Conservation (phyloP, 2,329 filamentous ascomycete species). For the Diaporthe humulicola region DNA sequence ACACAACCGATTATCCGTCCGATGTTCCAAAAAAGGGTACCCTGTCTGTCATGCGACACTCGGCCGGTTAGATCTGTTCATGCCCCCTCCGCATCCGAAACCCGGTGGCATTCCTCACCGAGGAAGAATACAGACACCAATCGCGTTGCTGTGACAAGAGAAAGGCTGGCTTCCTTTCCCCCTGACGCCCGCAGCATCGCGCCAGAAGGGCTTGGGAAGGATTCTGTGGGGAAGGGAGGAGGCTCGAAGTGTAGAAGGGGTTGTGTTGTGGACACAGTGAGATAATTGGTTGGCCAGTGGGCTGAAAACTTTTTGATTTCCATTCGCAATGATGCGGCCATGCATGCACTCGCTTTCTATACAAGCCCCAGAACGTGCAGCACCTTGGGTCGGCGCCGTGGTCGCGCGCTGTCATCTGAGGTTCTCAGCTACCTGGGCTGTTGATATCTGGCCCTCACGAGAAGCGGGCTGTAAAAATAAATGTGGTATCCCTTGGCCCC, state of each 20-base stretch:
- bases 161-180: too few relatives aligned
- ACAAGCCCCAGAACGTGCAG: slow-evolving; percentile 13
- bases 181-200: slow-evolving; percentile 8
- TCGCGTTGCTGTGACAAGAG: neutral
- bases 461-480: neutral
- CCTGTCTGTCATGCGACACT: slow-evolving; percentile 26
- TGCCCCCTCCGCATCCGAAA: slow-evolving; percentile 20
- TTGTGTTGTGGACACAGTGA: too few relatives aligned
- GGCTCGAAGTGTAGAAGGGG: neutral
- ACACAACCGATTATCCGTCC: neutral
- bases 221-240: neutral
- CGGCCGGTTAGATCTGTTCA: slow-evolving; percentile 11
- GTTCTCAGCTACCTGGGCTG: neutral
- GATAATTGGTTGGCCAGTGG: neutral
- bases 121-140: neutral
- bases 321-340: slow-evolving; percentile 21
- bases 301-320: slow-evolving; percentile 18
- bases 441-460: neutral
- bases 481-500: slow-evolving; percentile 31
- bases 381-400: neutral
- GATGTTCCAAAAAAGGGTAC: neutral
- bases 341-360: slow-evolving; percentile 21
- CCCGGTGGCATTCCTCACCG: slow-evolving; percentile 1
- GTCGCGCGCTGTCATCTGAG: neutral
- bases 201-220: neutral